Conservation (phyloP, 2,329 filamentous ascomycete species). For the Shiraia sp. region DNA sequence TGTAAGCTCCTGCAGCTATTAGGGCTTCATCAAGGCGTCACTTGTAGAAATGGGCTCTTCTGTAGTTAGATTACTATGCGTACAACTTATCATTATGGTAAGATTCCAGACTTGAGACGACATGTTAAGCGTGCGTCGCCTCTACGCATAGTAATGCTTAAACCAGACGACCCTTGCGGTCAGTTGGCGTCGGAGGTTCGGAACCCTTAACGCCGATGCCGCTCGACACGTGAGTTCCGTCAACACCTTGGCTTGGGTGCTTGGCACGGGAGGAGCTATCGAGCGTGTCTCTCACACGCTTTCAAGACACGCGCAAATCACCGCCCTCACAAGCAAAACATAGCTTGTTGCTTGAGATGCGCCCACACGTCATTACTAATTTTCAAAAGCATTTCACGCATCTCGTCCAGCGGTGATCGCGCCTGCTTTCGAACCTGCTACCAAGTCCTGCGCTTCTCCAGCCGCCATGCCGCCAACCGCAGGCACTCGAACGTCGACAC, state of each 20-base stretch:
- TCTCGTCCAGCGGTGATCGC: constrained; percentile 20
- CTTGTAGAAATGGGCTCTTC: no score
- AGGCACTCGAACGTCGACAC: constrained; percentile 46
- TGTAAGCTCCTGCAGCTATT: no score
- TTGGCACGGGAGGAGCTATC: constrained; percentile 14
- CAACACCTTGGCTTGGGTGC: constrained; percentile 27
- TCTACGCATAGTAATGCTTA: no score
- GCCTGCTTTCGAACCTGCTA: constrained; percentile 20
- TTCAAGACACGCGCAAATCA: constrained; percentile 20
- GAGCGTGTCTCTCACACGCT: constrained; percentile 14
- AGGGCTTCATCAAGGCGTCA: no score
- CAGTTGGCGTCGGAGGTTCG: background rate
- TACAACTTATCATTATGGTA: no score
- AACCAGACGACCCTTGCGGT: no score
- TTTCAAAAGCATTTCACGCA: constrained; percentile 18
- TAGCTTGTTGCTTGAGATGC: constrained; percentile 33
- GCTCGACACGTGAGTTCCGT: constrained; percentile 14
- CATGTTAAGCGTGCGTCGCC: no score
- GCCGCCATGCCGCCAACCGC: constrained; percentile 42
- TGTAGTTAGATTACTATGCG: no score
- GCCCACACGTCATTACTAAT: constrained; percentile 23
- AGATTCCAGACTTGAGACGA: no score
- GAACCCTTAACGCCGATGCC: constrained; percentile 2
- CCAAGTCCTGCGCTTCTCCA: constrained; percentile 18
- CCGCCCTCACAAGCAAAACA: constrained; percentile 24